These are phyloP conservation scores for Salix dunnii DNA, from an alignment of 345 rosid species.

Conservation along the genomic window DNA sequence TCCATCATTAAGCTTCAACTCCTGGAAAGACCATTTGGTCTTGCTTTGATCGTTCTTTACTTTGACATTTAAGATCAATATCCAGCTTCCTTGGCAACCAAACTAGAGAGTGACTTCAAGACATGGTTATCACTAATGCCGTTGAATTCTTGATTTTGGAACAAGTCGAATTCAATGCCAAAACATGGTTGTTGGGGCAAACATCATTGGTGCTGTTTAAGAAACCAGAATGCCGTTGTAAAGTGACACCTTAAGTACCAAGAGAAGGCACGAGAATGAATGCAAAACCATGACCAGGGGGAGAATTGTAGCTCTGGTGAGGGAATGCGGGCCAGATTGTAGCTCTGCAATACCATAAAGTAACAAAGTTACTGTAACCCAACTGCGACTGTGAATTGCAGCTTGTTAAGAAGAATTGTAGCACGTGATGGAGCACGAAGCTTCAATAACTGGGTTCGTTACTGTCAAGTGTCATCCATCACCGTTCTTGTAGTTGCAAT, in stretches of 20 bases:
- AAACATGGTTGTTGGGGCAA: constrained; percentile 22
- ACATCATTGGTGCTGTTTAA: constrained; percentile 32
- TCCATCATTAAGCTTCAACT: constrained; percentile 33
- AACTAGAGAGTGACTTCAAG: constrained; percentile 24
- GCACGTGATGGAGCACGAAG: not conserved
- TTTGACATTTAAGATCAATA: constrained; percentile 17
- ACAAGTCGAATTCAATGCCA: constrained; percentile 29
- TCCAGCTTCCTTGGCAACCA: constrained; percentile 30
- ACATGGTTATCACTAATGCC: constrained; percentile 41
- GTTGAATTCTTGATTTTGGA: constrained; percentile 21
- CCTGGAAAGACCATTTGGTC: constrained; percentile 24
- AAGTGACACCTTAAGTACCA: constrained; percentile 15
- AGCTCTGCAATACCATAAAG: not conserved
- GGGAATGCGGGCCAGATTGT: not conserved
- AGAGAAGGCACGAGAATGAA: not conserved
- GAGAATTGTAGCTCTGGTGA: not conserved
- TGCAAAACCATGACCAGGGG: not conserved
- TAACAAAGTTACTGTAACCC: not conserved
- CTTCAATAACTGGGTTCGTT: not conserved
- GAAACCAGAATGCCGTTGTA: constrained; percentile 34
- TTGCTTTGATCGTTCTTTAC: not conserved
- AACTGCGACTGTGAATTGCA: not conserved
- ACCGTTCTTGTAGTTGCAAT: not conserved
- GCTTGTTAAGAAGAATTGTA: not conserved
- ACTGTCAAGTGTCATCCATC: not conserved